Evolutionary conservation across 225 moss, liverwort and hornwort species (phyloP), one percentile per base, ranked within the genome.

Genomic region (Climacium dendroides): DNA sequence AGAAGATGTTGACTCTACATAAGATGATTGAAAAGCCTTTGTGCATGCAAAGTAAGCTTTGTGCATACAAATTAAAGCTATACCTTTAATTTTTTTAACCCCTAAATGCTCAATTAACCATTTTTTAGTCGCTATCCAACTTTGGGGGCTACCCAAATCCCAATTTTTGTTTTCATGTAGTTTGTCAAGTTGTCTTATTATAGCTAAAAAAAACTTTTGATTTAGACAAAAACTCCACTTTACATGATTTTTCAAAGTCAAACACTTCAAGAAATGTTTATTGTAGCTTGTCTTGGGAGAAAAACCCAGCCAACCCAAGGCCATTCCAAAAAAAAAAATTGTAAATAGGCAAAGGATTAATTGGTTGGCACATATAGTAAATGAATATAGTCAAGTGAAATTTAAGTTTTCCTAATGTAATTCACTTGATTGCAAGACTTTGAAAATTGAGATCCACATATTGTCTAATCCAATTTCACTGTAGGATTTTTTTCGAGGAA

Each of bases 71-170:
- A n/a, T n/a, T n/a, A 69, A 41, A 41, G 5, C 14, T 69, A 41
- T 25, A 14, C 4, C 7, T 3, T 69, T 39, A 14, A 69, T 8
- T 41, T 41, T 35, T 41, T 41, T 4, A 20, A 70, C 1, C 3
- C 2, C 41, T 41, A 41, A 69, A 41, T 70, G 70, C 5, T 25
- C 9, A 70, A 70, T 15, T 8, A 70, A 41, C 41, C 41, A 70
- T 41, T 41, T 26, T 41, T 25, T 26, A 0, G 5, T 8, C 1
- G 0, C 15, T 26, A 15, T 12, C 9, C 26, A 70, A 25, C 15
- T 41, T 15, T 5, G 0, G 1, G 0, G 4, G 15, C 3, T 70
- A 1, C 1, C 3, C 0, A 2, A 25, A 41, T 70, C 5, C 9
- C 25, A 3, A 8, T 25, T 41, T 70, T n/a, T n/a, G n/a, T 20